A percentile compares a stretch with the other conserved stretches of the same genome.
Conservation (phyloP, 2,329 filamentous ascomycete genomes). For the Fusarium zealandicum region DNA sequence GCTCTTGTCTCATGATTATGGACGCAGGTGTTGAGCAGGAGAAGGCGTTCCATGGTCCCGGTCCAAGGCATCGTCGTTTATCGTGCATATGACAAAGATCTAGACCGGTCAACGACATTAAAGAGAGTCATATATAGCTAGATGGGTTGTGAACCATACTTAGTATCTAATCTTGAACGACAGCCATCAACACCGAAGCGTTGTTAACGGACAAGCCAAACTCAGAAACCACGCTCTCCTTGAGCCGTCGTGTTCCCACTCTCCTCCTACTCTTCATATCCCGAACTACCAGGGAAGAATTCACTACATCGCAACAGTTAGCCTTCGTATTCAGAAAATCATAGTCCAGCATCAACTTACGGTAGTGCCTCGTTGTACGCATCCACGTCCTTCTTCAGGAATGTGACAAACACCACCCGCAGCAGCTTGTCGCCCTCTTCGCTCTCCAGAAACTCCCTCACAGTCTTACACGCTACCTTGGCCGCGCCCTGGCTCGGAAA, state of each 20-base stretch:
- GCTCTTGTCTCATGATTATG: too few species aligned
- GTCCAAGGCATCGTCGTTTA: background rate
- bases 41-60: background rate
- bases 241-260: too few species aligned
- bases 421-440: constrained; percentile 62
- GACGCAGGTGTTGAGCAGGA: too few species aligned
- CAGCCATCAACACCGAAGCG: too few species aligned
- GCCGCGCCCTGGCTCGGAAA: constrained; percentile 82
- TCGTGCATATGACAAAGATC: background rate
- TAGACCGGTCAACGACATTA: too few species aligned
- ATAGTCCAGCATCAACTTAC: constrained; percentile 56
- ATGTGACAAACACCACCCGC: constrained; percentile 84
- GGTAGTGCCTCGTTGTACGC: constrained; percentile 76
- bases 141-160: too few species aligned
- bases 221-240: background rate
- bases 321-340: background rate
- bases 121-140: too few species aligned
- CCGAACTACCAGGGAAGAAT: constrained; percentile 36
- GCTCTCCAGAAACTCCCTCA: constrained; percentile 62
- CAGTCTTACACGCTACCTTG: constrained; percentile 68
- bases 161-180: too few species aligned
- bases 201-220: too few species aligned
- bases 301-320: constrained; percentile 22
- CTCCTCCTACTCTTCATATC: background rate
- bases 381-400: constrained; percentile 76